Base-by-base conservation (phyloP, 2,329 filamentous ascomycete species). In the Ilyonectria robusta region DNA sequence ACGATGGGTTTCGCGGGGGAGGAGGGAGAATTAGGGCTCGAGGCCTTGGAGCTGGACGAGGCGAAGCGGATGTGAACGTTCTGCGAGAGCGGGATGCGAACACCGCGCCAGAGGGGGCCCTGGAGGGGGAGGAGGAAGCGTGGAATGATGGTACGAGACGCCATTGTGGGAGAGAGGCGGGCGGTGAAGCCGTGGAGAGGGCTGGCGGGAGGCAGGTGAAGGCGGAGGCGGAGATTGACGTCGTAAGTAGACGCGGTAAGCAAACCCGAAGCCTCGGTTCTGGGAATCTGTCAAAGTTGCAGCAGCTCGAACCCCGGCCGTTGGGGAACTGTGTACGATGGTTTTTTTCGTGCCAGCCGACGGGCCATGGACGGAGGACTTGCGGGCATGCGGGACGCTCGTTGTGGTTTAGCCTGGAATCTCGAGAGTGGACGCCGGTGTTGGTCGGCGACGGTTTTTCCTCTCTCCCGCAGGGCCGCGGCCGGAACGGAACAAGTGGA, bases 81-180 rank as follows among this genome's bases (percentile, higher is more conserved):
- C 59, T 81, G 79, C 15, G 80, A 78, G 62, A 76, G 70, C 17
- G 78, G 80, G 62, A 80, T 78, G 65, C 76, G 76, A 55, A 81
- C 70, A 66, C 79, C 80, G 59, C 84, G 84, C 88, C 89, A 91
- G 74, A 90, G 82, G 33, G 84, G 81, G 61, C 87, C 82, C 72
- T 87, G 85, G 68, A 89, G 86, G 4, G 91, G 91, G 46, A 93
- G 86, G n/a, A 93, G 86, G 77, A 93, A 93, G 53, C 87, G 86
- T 33, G 91, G 91, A 68, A 93, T 92, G 69, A 84, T 78, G 26
- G 84, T 80, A n/a, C 84, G 80, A 42, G 84, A 84, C 57, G 85
- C 78, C 84, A 88, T 81, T 58, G 48, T 83, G 65, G 69, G 65
- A 64, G 53, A 42, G 23, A 1, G 26, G 56, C 21, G 17, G 50